Evolutionary conservation across 805 yeast species (phyloP).

Genomic region (Groenewaldozyma tartarivorans): DNA sequence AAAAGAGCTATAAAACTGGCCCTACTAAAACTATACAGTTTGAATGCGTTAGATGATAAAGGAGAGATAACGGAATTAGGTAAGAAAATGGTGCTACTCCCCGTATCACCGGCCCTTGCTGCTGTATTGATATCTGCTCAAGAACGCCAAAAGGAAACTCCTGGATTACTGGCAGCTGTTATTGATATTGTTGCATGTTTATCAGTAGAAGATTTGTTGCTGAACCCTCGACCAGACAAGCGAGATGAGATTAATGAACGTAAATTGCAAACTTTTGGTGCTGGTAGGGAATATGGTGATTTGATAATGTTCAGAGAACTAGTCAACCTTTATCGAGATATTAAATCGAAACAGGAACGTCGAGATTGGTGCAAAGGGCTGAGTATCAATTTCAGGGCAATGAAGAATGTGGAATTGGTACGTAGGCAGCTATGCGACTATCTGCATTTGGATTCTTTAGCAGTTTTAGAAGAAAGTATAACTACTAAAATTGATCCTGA

Average conservation of each 20-base stretch:
- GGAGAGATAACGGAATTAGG: constrained; percentile 79
- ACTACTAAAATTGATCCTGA: constrained; percentile 14
- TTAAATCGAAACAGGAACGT: constrained; percentile 41
- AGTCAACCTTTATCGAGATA: constrained; percentile 43
- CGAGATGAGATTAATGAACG: constrained; percentile 79
- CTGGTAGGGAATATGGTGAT: constrained; percentile 75
- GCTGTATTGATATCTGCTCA: constrained; percentile 72
- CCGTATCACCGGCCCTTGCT: constrained; percentile 85
- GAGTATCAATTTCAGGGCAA: constrained; percentile 68
- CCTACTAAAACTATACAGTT: constrained; percentile 61
- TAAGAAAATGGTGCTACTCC: constrained; percentile 76
- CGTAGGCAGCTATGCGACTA: constrained; percentile 67
- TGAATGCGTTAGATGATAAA: constrained; percentile 66
- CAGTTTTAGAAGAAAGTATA: background rate
- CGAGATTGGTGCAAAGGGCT: constrained; percentile 78
- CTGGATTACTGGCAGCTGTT: constrained; percentile 47
- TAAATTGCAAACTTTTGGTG: constrained; percentile 57
- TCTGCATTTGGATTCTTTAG: constrained; percentile 30
- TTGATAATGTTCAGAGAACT: constrained; percentile 72
- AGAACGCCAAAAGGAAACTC: constrained; percentile 7
- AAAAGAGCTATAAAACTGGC: constrained; percentile 67
- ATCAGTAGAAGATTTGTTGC: constrained; percentile 79
- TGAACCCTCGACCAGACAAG: constrained; percentile 69
- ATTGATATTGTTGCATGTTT: constrained; percentile 87
- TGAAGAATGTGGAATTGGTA: constrained; percentile 66